These are phyloP conservation scores for Colletotrichum australisinense DNA, from an alignment of 2,329 filamentous ascomycete species.

Conservation along the genomic window DNA sequence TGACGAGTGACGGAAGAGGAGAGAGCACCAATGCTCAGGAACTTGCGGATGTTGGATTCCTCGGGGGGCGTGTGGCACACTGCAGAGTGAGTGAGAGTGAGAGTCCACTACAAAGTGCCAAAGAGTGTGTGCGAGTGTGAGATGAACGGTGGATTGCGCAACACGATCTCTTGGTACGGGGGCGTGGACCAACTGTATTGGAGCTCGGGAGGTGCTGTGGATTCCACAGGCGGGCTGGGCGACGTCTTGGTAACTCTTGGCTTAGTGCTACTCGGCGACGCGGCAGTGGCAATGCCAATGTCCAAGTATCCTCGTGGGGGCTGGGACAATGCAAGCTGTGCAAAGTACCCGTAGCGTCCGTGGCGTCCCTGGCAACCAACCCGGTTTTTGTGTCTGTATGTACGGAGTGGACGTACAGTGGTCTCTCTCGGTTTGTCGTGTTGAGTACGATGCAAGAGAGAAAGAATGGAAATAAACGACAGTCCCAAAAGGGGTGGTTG, in stretches of 20 bases:
- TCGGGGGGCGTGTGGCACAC: slow-evolving; percentile 15
- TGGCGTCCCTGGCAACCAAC: background rate
- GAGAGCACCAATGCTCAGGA: background rate
- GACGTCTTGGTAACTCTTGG: slow-evolving; percentile 28
- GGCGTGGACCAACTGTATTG: slow-evolving; percentile 34
- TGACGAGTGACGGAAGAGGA: slow-evolving; percentile 1
- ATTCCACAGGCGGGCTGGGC: slow-evolving; percentile 33
- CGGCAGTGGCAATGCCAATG: slow-evolving; percentile 13
- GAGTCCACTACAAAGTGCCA: background rate
- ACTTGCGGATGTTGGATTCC: background rate
- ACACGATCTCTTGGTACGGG: slow-evolving; percentile 35
- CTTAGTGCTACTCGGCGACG: slow-evolving; percentile 13
- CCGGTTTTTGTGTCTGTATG: background rate
- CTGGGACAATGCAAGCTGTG: slow-evolving; percentile 7
- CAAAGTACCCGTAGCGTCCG: background rate
- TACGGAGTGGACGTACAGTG: no score
- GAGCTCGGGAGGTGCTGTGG: slow-evolving; percentile 30
- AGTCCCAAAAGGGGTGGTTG: background rate
- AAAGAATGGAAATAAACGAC: background rate
- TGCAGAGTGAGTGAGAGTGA: background rate
- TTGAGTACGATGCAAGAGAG: background rate
- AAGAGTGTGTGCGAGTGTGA: background rate
- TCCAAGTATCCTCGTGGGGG: slow-evolving; percentile 17
- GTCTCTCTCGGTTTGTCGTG: background rate
- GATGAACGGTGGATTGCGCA: slow-evolving; percentile 33